phyloP scores from a whole-genome alignment of 306 rosid genomes.

The Acacia crassicarpa region DNA sequence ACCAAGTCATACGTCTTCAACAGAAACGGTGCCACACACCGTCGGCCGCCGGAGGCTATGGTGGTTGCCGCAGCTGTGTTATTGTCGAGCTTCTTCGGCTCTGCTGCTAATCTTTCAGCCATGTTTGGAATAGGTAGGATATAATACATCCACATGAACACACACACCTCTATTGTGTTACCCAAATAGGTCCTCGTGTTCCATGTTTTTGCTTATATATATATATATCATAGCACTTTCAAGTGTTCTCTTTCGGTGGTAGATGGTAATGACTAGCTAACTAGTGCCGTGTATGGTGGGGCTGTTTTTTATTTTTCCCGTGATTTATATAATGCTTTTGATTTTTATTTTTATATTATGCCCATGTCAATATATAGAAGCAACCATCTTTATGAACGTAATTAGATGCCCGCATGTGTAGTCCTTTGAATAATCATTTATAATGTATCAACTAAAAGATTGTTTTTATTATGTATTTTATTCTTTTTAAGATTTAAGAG shows the following conservation, averaged over 20 bases:
- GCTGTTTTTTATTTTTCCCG: background rate
- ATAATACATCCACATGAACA: background rate
- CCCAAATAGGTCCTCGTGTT: slow-evolving; percentile 37
- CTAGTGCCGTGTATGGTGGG: slow-evolving; percentile 31
- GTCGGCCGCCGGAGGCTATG: slow-evolving; percentile 20
- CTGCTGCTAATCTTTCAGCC: slow-evolving; percentile 32
- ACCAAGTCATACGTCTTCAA: slow-evolving; percentile 71
- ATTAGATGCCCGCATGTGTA: background rate
- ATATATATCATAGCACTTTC: slow-evolving; percentile 3
- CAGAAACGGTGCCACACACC: slow-evolving; percentile 70
- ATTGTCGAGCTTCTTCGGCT: slow-evolving; percentile 21
- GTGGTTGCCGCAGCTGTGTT: background rate
- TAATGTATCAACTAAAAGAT: background rate
- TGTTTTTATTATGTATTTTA: background rate
- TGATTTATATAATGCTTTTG: slow-evolving; percentile 17
- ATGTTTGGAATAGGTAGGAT: background rate
- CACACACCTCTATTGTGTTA: background rate
- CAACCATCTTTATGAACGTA: background rate
- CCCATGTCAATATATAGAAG: background rate
- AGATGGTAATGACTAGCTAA: slow-evolving; percentile 33
- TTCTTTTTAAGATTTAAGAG: too few relatives aligned
- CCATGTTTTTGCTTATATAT: slow-evolving; percentile 14
- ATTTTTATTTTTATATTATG: background rate
- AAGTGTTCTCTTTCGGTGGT: slow-evolving; percentile 4
- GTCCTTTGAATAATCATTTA: background rate